Conservation (phyloP, 305 asterid genomes). For the Solanum hybrid region DNA sequence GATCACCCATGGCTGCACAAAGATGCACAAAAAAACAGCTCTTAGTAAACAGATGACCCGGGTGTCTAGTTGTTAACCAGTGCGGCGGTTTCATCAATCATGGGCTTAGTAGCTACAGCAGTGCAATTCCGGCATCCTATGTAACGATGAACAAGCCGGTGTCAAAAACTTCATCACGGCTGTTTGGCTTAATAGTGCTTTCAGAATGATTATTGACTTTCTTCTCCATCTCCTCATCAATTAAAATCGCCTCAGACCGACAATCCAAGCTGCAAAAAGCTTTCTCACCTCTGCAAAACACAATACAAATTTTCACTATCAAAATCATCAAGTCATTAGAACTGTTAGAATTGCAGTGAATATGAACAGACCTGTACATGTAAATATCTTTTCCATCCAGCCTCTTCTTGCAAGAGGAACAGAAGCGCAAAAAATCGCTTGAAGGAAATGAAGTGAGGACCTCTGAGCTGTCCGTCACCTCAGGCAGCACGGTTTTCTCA, state of each 20-base stretch:
- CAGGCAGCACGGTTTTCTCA: slow-evolving; percentile 13
- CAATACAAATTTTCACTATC: background rate
- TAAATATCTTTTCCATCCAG: slow-evolving; percentile 89
- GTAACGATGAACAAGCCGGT: slow-evolving; percentile 10
- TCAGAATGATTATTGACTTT: slow-evolving; percentile 5
- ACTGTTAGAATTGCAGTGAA: background rate
- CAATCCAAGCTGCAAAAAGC: slow-evolving; percentile 67
- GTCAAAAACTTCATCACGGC: slow-evolving; percentile 7
- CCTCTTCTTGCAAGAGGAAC: slow-evolving; percentile 66
- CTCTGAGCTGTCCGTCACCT: slow-evolving; percentile 16
- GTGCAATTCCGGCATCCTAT: background rate
- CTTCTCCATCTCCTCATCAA: slow-evolving; percentile 50
- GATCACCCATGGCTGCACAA: slow-evolving; percentile 22
- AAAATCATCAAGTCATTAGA: background rate
- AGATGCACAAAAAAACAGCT: slow-evolving; percentile 18
- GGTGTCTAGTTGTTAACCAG: slow-evolving; percentile 2
- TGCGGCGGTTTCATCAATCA: slow-evolving; percentile 11
- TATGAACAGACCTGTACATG: slow-evolving; percentile 70
- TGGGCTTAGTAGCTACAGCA: slow-evolving; percentile 8
- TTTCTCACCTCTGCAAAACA: slow-evolving; percentile 57
- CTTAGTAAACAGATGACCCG: slow-evolving; percentile 12
- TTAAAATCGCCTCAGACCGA: slow-evolving; percentile 51
- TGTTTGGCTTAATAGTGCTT: background rate
- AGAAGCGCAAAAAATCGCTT: slow-evolving; percentile 61
- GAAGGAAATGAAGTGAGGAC: slow-evolving; percentile 26